Evolutionary conservation across 1,284 basidiomycete species (phyloP).

Genomic region (Lignosus rhinocerotis): DNA sequence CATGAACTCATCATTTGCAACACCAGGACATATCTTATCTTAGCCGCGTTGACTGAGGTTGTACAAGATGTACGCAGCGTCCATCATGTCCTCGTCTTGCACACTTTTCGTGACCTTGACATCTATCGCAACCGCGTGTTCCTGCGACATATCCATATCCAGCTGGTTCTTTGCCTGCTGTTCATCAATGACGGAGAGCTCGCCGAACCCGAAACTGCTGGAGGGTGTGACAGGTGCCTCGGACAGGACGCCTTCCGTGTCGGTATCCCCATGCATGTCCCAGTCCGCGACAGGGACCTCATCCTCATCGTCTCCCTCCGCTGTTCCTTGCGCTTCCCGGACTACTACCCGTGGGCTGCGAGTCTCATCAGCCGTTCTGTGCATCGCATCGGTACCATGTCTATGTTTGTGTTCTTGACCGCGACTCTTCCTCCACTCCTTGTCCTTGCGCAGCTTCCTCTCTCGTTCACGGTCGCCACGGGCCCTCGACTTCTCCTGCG

Average conservation of each 20-base stretch:
- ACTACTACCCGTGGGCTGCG: neutral
- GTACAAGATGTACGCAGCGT: conserved; percentile 60
- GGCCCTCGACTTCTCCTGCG: neutral
- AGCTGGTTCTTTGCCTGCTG: conserved; percentile 17
- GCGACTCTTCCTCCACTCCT: conserved; percentile 29
- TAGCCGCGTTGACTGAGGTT: conserved; percentile 47
- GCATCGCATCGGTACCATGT: neutral
- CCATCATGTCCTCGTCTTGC: conserved; percentile 65
- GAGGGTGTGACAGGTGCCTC: conserved; percentile 42
- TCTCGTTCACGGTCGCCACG: neutral
- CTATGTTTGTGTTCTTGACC: neutral
- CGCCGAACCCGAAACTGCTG: conserved; percentile 32
- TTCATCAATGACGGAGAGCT: conserved; percentile 11
- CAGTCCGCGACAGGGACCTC: conserved; percentile 28
- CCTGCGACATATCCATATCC: neutral
- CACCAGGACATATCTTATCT: neutral
- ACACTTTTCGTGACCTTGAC: conserved; percentile 25
- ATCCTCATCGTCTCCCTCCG: conserved; percentile 35
- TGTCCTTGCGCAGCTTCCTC: neutral
- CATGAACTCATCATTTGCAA: no score
- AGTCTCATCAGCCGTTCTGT: neutral
- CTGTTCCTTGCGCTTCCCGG: conserved; percentile 8
- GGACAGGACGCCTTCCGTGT: conserved; percentile 36
- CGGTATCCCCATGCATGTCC: conserved; percentile 29
- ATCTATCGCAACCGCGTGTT: conserved; percentile 8